Evolutionary conservation across 2,329 filamentous ascomycete species (phyloP).

Genomic region (Diplodia mutila): DNA sequence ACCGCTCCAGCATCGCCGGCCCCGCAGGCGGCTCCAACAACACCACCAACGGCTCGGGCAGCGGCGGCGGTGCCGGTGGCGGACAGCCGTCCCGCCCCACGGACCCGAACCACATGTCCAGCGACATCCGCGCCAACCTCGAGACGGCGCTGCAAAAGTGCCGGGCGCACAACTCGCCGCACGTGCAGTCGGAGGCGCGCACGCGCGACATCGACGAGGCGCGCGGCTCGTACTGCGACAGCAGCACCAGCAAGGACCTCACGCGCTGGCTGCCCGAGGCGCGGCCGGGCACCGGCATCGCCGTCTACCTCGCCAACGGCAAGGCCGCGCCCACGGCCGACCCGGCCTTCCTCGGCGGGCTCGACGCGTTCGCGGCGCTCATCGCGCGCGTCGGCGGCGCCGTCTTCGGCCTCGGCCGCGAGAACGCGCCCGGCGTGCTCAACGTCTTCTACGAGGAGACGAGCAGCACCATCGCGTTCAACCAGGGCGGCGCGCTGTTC

Average conservation of each 20-base stretch:
- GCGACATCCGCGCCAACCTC: conserved; percentile 33
- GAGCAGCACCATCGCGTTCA: conserved; percentile 74
- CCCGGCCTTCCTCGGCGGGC: not conserved
- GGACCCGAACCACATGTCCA: conserved; percentile 19
- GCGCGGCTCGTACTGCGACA: conserved; percentile 84
- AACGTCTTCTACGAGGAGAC: conserved; percentile 60
- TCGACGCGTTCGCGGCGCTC: conserved; percentile 7
- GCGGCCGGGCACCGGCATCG: conserved; percentile 2
- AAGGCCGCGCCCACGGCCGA: not conserved
- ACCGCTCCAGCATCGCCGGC: conserved; percentile 32
- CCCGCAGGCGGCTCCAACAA: not conserved
- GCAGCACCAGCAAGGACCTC: conserved; percentile 73
- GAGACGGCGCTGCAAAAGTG: conserved; percentile 75
- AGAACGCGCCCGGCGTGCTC: conserved; percentile 53
- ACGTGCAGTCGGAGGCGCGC: conserved; percentile 72
- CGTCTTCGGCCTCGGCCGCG: conserved; percentile 5
- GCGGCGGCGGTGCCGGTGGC: not conserved
- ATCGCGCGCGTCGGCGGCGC: not conserved
- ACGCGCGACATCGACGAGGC: conserved; percentile 74
- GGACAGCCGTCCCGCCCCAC: not conserved
- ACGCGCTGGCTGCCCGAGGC: conserved; percentile 10
- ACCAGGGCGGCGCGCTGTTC: conserved; percentile 82
- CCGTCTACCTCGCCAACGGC: conserved; percentile 20
- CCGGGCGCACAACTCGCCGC: conserved; percentile 72
- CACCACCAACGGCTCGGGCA: not conserved